Evolutionary conservation across 805 yeast genomes (phyloP), one percentile per base, ranked within the genome.

Genomic region (Gaillardinia entomophila): DNA sequence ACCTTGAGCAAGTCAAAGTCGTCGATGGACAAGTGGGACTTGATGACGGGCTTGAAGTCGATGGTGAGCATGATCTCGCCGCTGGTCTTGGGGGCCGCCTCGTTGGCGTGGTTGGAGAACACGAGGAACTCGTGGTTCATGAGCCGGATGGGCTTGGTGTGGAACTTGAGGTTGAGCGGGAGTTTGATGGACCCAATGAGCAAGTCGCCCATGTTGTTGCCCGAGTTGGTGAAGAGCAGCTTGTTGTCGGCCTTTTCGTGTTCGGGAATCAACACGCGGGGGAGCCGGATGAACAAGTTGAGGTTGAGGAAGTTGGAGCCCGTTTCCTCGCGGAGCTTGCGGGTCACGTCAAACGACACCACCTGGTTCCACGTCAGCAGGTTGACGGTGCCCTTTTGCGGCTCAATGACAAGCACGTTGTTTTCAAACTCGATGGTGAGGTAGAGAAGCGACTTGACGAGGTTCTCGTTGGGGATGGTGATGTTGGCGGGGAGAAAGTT

Each of bases 351-450:
- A 51, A 92, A 92, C 3, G 89, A 78, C 12, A 95, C 83, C 8
- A 87, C 87, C 46, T 84, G 84, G 56, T 88, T 92, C 77, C 95
- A 92, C 12, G 75, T 75, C 1, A 96, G 90, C 35, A 71, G 66
- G 27, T 75, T 73, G 38, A 87, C 77, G 0, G 95, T 76, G 25
- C 96, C 96, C 33, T 83, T 76, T 18, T 79, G 76, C 2, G 97
- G 92, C 45, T 88, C 95, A 31, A 90, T 78, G 12, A 88, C 73
- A 42, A 92, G 82, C 43, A 89, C 92, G 31, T 90, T 87, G 59
- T 92, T 92, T 60, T 92, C 99, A 53, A 88, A 90, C 59, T 92
- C 99, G 28, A 92, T 70, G 2, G 95, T 87, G 49, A 89, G 73
- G 57, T 85, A 86, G 24, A 92, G 71, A 38, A 95, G 70, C 12